phyloP scores from a whole-genome alignment of 164 flowering plant species.

The Liriodendron chinense region DNA sequence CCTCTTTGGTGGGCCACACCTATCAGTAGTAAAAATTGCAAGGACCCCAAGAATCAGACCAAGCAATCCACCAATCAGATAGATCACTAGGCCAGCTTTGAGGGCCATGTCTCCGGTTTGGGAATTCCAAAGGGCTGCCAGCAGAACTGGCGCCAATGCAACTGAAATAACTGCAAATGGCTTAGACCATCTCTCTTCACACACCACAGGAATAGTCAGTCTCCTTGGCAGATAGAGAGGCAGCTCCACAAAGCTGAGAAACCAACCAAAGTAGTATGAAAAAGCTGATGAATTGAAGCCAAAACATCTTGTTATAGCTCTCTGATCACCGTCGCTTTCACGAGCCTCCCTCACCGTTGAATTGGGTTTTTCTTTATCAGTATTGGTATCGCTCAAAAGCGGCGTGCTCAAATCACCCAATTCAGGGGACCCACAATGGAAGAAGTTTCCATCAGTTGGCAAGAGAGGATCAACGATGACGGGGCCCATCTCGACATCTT shows the following conservation, averaged over 20 bases:
- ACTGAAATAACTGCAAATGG: constrained; percentile 43
- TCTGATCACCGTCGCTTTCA: constrained; percentile 14
- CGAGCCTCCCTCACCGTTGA: not conserved
- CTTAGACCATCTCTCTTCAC: constrained; percentile 50
- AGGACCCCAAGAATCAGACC: constrained; percentile 32
- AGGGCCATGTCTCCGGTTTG: constrained; percentile 6
- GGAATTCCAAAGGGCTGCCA: constrained; percentile 36
- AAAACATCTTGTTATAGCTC: constrained; percentile 4
- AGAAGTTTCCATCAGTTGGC: constrained; percentile 1
- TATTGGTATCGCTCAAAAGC: constrained; percentile 10
- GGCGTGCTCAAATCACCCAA: constrained; percentile 17
- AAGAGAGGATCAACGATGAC: constrained; percentile 12
- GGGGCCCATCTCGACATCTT: constrained; percentile 4
- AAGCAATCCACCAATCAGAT: constrained; percentile 17
- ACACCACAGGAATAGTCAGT: constrained; percentile 47
- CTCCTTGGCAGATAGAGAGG: constrained; percentile 51
- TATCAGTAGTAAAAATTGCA: constrained; percentile 28
- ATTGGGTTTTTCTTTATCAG: constrained; percentile 16
- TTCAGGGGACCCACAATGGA: constrained; percentile 9
- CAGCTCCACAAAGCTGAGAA: constrained; percentile 29
- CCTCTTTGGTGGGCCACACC: constrained; percentile 35
- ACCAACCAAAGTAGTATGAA: constrained; percentile 11
- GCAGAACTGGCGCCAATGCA: constrained; percentile 42
- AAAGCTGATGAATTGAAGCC: constrained; percentile 12
- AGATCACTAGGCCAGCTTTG: constrained; percentile 12